Evolutionary conservation across 2,329 filamentous ascomycete species (phyloP).

Genomic region (Emmonsiellopsis sp.): DNA sequence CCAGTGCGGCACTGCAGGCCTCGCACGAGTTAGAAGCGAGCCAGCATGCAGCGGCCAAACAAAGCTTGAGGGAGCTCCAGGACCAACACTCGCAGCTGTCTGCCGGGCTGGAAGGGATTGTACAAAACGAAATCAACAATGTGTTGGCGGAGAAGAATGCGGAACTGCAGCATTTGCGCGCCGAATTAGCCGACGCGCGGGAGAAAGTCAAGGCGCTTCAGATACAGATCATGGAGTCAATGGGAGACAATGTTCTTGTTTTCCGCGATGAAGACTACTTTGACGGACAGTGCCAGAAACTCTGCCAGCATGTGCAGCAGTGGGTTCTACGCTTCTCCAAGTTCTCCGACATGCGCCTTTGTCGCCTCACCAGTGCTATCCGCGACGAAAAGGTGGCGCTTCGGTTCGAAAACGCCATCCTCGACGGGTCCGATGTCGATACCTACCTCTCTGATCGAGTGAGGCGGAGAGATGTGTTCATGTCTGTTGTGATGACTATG

Average conservation of each 20-base stretch:
- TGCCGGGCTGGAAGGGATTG: slow-evolving; percentile 51
- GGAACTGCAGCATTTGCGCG: slow-evolving; percentile 68
- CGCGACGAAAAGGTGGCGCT: slow-evolving; percentile 89
- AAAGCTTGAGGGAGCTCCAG: slow-evolving; percentile 61
- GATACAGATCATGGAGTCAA: slow-evolving; percentile 48
- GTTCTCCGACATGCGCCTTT: slow-evolving; percentile 85
- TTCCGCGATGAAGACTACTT: slow-evolving; percentile 91
- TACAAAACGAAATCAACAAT: slow-evolving; percentile 51
- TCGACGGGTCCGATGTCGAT: slow-evolving; percentile 92
- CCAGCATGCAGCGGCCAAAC: slow-evolving; percentile 48
- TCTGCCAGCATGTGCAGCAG: slow-evolving; percentile 92
- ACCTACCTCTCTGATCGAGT: slow-evolving; percentile 79
- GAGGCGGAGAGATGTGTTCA: slow-evolving; percentile 84
- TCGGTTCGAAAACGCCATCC: slow-evolving; percentile 83
- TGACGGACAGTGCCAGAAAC: slow-evolving; percentile 81
- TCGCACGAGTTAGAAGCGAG: slow-evolving; percentile 62
- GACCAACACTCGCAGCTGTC: slow-evolving; percentile 54
- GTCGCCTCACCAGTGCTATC: slow-evolving; percentile 72
- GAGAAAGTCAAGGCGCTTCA: slow-evolving; percentile 53
- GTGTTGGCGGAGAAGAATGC: slow-evolving; percentile 72
- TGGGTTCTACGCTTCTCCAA: slow-evolving; percentile 98
- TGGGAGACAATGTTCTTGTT: slow-evolving; percentile 64
- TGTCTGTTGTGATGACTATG: slow-evolving; percentile 99
- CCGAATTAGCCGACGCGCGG: slow-evolving; percentile 64
- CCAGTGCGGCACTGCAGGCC: slow-evolving; percentile 65